Evolutionary conservation across 2,329 filamentous ascomycete species (phyloP), one percentile per base, ranked within the genome.

Genomic region (Arthrobotrys sphaeroides): DNA sequence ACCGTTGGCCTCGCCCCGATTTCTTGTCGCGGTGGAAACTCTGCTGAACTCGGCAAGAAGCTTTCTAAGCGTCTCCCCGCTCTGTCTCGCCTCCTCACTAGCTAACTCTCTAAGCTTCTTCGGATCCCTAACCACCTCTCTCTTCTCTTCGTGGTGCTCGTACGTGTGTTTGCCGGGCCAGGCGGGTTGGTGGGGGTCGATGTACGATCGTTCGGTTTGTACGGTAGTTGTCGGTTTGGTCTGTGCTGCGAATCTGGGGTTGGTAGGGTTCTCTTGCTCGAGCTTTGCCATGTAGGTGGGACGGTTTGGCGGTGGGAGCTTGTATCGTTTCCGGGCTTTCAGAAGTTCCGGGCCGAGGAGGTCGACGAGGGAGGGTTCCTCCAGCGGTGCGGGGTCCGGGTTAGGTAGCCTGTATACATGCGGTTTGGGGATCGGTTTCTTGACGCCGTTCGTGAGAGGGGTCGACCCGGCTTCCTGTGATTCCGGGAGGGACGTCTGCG

Each of bases 91-190:
- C 80, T 91, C 89, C 79, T 90, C 86, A 2, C 88, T 90, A 3
- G 88, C 88, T 69, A 86, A 85, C 79, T 90, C 89, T 38, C 88
- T 83, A 51, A 90, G 87, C 77, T 84, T 85, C 38, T 87, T 83
- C 1, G 88, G 85, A 78, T 90, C 88, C 33, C 83, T 86, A 77
- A 90, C 88, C 73, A 88, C 85, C 40, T 86, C 81, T 0, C 86
- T 85, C 76, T 85, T 89, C 2, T 90, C 86, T 0, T 87, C 83
- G 0, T 88, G 90, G 24, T 85, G 82, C 78, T 86, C 86, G 82
- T 88, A 91, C 0, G 89, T 89, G 80, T 90, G 89, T 79, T 85
- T 86, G 57, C 88, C 88, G 5, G 89, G 89, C 42, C 90, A 86
- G 20, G 85, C 82, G 1, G 89, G 89, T 73, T 90, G 88, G 74